Evolutionary conservation across 352 stramenopile species (phyloP).

Genomic region (Phytophthora hibernalis): DNA sequence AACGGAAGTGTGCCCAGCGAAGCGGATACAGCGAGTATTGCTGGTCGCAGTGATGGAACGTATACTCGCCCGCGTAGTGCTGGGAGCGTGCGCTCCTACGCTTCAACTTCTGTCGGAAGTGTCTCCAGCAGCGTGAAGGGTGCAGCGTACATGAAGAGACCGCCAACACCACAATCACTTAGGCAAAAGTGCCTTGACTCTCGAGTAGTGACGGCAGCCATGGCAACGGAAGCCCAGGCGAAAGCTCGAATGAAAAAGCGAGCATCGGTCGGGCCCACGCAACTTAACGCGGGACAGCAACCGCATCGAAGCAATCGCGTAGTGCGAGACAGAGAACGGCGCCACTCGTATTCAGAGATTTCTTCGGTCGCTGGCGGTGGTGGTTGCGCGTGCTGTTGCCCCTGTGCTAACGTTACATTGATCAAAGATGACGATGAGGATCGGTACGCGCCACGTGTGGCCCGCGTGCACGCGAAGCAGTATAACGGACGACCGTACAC

Average conservation of each 20-base stretch:
- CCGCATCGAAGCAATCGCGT: constrained; percentile 6
- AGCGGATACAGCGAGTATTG: constrained; percentile 21
- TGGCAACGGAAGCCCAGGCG: constrained; percentile 22
- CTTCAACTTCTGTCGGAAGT: constrained; percentile 27
- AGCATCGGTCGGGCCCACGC: constrained; percentile 15
- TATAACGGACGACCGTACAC: constrained; percentile 61
- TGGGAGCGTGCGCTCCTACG: constrained; percentile 52
- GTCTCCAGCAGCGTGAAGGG: constrained; percentile 48
- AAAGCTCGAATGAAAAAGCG: constrained; percentile 48
- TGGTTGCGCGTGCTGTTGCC: constrained; percentile 12
- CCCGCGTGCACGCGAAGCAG: constrained; percentile 71
- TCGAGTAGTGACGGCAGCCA: constrained; percentile 30
- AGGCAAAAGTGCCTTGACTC: constrained; percentile 77
- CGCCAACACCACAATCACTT: constrained; percentile 65
- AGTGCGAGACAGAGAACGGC: constrained; percentile 28
- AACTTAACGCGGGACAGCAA: constrained; percentile 12
- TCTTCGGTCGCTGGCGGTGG: constrained; percentile 19
- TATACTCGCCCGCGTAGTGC: constrained; percentile 56
- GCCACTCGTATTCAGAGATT: constrained; percentile 53
- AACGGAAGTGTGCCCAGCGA: constrained; percentile 7
- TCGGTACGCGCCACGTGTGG: constrained; percentile 44
- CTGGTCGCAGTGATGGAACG: constrained; percentile 13
- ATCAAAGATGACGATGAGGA: constrained; percentile 29
- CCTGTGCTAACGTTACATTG: constrained; percentile 2
- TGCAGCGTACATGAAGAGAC: constrained; percentile 65